Evolutionary conservation across 768 basidiomycete species (phyloP).

Genomic region (Mycena venus): DNA sequence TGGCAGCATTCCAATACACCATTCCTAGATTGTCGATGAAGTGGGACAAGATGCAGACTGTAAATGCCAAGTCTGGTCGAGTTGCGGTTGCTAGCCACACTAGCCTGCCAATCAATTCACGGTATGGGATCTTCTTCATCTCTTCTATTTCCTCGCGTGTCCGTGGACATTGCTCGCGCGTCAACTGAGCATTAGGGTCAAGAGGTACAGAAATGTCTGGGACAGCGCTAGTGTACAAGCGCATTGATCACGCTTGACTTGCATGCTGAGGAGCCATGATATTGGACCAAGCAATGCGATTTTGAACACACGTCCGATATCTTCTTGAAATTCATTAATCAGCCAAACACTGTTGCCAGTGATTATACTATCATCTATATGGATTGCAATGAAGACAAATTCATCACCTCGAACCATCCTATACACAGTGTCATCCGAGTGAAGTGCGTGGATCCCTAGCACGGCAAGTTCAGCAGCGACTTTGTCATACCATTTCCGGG

Average conservation of each 20-base stretch:
- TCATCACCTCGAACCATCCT: conserved; percentile 6
- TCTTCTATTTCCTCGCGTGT: neutral
- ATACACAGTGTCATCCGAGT: conserved; percentile 33
- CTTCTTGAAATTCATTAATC: conserved; percentile 34
- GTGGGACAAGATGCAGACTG: too few relatives aligned
- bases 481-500: conserved; percentile 45
- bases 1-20: too few relatives aligned
- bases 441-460: conserved; percentile 7
- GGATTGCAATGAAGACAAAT: conserved; percentile 34
- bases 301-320: conserved; percentile 44
- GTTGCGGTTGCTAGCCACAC: conserved; percentile 14
- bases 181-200: conserved; percentile 12
- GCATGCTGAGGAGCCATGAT: conserved; percentile 39
- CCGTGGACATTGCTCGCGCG: conserved; percentile 2
- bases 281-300: conserved; percentile 42
- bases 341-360: conserved; percentile 30
- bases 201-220: conserved; percentile 16
- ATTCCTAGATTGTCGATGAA: too few relatives aligned
- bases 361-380: conserved; percentile 52
- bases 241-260: conserved; percentile 49
- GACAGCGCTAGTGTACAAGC: conserved; percentile 5
- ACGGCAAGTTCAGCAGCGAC: conserved; percentile 34
- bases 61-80: neutral
- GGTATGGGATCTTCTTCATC: conserved; percentile 2
- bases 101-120: conserved; percentile 1